A percentile compares a stretch with the other conserved stretches of the same genome.
Conservation (phyloP, 2,329 filamentous ascomycete genomes). For the Cadophora luteo-olivacea region DNA sequence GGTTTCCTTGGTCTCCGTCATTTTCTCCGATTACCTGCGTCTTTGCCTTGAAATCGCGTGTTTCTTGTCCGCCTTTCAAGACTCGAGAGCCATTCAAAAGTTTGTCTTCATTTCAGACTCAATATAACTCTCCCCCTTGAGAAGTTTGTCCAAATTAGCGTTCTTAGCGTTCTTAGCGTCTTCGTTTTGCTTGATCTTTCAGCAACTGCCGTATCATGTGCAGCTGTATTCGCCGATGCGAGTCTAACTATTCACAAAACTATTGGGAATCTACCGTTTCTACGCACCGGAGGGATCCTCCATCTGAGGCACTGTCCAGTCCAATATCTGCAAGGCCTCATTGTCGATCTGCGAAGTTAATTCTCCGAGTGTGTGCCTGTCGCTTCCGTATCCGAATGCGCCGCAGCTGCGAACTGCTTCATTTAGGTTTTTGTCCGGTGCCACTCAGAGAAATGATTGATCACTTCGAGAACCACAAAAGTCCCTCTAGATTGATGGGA, state of each 20-base stretch:
- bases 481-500: no score
- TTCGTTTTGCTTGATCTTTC: no score
- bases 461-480: not conserved
- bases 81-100: not conserved
- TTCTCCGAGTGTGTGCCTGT: slow-evolving; percentile 1
- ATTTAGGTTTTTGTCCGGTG: no score
- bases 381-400: not conserved
- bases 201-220: not conserved
- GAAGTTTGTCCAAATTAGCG: no score
- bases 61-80: not conserved
- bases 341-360: not conserved
- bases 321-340: not conserved
- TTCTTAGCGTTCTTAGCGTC: not conserved
- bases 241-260: no score
- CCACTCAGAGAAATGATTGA: no score
- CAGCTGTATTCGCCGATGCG: not conserved
- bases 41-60: not conserved
- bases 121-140: no score
- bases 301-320: not conserved
- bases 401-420: not conserved
- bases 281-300: no score
- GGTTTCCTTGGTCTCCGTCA: not conserved
- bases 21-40: not conserved
- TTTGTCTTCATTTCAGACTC: no score
- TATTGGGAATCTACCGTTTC: no score